Conservation (phyloP, 2,329 filamentous ascomycete genomes). For the Calonectria hawksworthii region DNA sequence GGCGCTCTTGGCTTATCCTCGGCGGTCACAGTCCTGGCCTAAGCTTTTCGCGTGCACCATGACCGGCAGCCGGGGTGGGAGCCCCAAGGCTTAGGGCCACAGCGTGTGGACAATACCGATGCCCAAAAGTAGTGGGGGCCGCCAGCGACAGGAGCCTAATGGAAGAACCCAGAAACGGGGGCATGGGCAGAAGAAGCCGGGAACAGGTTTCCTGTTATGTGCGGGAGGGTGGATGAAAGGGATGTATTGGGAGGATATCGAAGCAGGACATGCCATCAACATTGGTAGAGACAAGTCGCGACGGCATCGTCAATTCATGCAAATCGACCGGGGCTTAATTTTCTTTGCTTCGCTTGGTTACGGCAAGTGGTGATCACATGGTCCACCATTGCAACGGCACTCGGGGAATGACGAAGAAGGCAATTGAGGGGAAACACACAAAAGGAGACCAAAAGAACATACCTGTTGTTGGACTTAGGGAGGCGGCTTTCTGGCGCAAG, state of each 20-base stretch:
- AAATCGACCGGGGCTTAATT: slow-evolving; percentile 35
- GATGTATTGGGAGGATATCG: not conserved
- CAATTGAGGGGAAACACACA: not conserved
- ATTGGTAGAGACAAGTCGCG: not conserved
- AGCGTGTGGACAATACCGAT: slow-evolving; percentile 34
- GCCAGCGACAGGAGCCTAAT: slow-evolving; percentile 33
- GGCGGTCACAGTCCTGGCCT: slow-evolving; percentile 15
- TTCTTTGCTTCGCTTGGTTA: slow-evolving; percentile 35
- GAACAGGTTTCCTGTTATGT: slow-evolving; percentile 18
- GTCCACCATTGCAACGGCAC: slow-evolving; percentile 31
- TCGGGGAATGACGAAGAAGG: slow-evolving; percentile 1
- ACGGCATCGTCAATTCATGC: slow-evolving; percentile 40
- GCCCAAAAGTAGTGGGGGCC: slow-evolving; percentile 36
- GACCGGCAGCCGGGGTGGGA: slow-evolving; percentile 8
- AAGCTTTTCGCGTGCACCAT: slow-evolving; percentile 21
- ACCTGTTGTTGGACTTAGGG: not conserved
- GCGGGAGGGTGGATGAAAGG: slow-evolving; percentile 19
- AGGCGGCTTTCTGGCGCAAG: not conserved
- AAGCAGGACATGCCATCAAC: slow-evolving; percentile 4
- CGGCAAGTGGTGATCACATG: slow-evolving; percentile 42
- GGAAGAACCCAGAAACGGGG: slow-evolving; percentile 38
- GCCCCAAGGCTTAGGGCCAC: slow-evolving; percentile 38
- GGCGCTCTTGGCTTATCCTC: slow-evolving; percentile 20
- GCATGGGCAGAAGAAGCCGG: slow-evolving; percentile 10
- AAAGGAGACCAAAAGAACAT: not conserved